Conservation (phyloP, 2,329 filamentous ascomycete species). For the Fusarium kyushuense region DNA sequence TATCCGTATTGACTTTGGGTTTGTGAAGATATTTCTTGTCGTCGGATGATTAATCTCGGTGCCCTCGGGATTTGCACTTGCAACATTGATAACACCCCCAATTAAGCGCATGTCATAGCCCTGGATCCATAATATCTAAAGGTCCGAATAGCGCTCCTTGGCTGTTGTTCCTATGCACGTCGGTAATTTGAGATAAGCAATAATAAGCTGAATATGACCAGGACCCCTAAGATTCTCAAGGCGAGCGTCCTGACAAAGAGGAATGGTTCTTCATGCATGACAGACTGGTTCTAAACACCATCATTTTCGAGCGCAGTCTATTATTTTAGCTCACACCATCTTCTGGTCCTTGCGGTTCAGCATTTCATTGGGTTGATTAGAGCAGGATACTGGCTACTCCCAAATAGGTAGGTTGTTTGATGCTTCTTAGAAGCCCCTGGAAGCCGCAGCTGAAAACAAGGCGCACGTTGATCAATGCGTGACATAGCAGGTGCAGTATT, state of each 20-base stretch:
- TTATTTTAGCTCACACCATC: constrained; percentile 12
- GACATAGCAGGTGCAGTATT: constrained; percentile 12
- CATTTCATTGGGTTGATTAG: constrained; percentile 2
- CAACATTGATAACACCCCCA: neutral
- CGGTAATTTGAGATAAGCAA: constrained; percentile 18
- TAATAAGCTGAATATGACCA: neutral
- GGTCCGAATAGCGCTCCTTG: constrained; percentile 25
- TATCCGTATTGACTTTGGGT: neutral
- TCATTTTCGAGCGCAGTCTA: neutral
- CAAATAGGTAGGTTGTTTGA: constrained; percentile 30
- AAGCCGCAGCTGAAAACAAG: constrained; percentile 29
- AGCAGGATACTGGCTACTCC: neutral
- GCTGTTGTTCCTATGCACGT: constrained; percentile 2
- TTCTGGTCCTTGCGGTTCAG: neutral
- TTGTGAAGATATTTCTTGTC: neutral
- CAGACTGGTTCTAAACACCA: constrained; percentile 1
- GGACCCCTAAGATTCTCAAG: constrained; percentile 6
- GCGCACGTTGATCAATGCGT: constrained; percentile 30
- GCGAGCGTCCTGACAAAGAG: neutral
- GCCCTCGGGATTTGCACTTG: neutral
- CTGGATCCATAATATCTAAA: constrained; percentile 14
- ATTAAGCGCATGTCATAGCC: neutral
- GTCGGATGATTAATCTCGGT: constrained; percentile 3
- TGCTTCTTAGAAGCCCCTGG: constrained; percentile 20
- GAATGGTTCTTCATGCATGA: constrained; percentile 1